Conservation (phyloP, 1,139 yeast species). For the Eremothecium sinecaudum region DNA sequence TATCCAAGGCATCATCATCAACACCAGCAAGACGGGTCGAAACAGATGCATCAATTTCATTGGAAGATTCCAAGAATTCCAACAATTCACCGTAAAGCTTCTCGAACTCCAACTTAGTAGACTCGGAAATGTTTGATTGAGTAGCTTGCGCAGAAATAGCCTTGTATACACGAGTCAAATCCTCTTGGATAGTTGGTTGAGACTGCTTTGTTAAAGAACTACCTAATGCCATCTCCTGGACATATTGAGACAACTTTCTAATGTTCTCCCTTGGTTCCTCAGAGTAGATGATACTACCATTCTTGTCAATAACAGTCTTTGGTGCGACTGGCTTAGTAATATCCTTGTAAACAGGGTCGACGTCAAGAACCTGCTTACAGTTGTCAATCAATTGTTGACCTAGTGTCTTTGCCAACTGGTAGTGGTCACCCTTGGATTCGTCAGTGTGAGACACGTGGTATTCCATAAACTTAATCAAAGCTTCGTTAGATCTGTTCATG, state of each 20-base stretch:
- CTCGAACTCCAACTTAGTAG: constrained; percentile 68
- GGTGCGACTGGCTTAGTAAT: constrained; percentile 94
- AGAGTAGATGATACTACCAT: constrained; percentile 76
- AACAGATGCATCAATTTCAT: constrained; percentile 47
- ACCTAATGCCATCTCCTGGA: constrained; percentile 94
- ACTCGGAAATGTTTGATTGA: constrained; percentile 37
- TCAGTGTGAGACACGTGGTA: constrained; percentile 93
- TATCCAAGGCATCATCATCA: constrained; percentile 40
- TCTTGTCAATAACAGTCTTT: constrained; percentile 74
- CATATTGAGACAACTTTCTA: constrained; percentile 92
- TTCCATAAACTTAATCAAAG: constrained; percentile 92
- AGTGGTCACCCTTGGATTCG: constrained; percentile 76
- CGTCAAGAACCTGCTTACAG: constrained; percentile 76
- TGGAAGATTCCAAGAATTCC: constrained; percentile 58
- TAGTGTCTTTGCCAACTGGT: constrained; percentile 76
- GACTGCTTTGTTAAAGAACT: constrained; percentile 62
- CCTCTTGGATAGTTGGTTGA: constrained; percentile 72
- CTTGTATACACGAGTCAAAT: constrained; percentile 73
- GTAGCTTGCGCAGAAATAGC: constrained; percentile 61
- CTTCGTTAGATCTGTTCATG: constrained; percentile 95
- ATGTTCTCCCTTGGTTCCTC: constrained; percentile 86
- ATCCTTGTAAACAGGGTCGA: constrained; percentile 89
- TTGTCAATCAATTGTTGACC: constrained; percentile 93
- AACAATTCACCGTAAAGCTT: constrained; percentile 70
- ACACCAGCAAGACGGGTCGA: constrained; percentile 35